Conservation (phyloP, 1,139 yeast genomes). For the Hansenula lynferdii region DNA sequence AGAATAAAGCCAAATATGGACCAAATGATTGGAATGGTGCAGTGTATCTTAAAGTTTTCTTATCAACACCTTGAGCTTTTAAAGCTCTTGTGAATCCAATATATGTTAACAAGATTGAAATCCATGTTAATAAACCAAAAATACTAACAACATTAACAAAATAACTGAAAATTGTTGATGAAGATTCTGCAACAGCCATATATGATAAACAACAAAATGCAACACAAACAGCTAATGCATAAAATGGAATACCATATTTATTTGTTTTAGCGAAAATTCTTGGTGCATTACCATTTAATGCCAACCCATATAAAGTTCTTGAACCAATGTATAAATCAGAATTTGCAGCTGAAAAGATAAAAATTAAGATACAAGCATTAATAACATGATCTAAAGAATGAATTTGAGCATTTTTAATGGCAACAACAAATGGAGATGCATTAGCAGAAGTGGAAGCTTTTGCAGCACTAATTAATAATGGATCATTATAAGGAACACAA, state of each 20-base stretch:
- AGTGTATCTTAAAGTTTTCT: conserved; percentile 43
- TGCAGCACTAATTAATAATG: conserved; percentile 37
- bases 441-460: conserved; percentile 49
- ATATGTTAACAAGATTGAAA: conserved; percentile 57
- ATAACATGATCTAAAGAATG: conserved; percentile 57
- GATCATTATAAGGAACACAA: conserved; percentile 71
- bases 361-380: conserved; percentile 63
- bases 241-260: conserved; percentile 61
- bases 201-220: conserved; percentile 54
- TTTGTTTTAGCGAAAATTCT: conserved; percentile 52
- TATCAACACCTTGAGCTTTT: conserved; percentile 56
- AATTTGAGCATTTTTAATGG: conserved; percentile 58
- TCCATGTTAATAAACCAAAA: conserved; percentile 69
- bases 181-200: conserved; percentile 51
- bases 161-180: conserved; percentile 57
- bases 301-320: conserved; percentile 60
- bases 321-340: conserved; percentile 70
- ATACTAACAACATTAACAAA: conserved; percentile 69
- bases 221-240: conserved; percentile 39
- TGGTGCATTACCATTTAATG: conserved; percentile 64
- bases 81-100: conserved; percentile 60
- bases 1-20: conserved; percentile 47
- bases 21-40: conserved; percentile 70
- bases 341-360: conserved; percentile 70
- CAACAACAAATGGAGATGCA: conserved; percentile 75